Base-by-base conservation (phyloP, 495 filamentous ascomycete genomes). In the Penicillium silybi region DNA sequence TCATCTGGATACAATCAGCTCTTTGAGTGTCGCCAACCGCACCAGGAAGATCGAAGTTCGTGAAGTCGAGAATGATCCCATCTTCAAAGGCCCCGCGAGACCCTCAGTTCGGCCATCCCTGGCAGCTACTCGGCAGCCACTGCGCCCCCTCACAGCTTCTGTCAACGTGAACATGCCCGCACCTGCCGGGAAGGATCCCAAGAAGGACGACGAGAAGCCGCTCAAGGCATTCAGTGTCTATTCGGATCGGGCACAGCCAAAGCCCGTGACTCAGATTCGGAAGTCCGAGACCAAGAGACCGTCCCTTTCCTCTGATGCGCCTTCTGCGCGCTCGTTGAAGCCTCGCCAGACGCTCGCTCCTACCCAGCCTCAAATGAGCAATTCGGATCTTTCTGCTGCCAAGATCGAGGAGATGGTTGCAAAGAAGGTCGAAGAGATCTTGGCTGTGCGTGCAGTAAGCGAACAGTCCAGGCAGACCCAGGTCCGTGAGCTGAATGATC, bases 11-110 rank as follows among this genome's bases (percentile, higher is more conserved):
- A 97, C 93, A 0, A 77, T 98, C 5, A 92, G 88, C 66, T 95
- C 90, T 49, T 76, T 98, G 37, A 97, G 95, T 61, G 93, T 98
- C 54, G 92, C 92, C 59, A 97, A 93, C 41, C 80, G 93, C 19
- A 95, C 93, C 27, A 96, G 96, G 75, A 90, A 95, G 63, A 97
- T 98, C 53, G 92, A 98, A 66, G 85, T 96, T 8, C 84, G 89
- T 49, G 92, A 96, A 62, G 84, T 96, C 37, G 92, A 97, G 65
- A 96, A 97, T 63, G 90, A 95, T 59, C 85, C 91, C 0, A 82
- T 95, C 20, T 90, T 86, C 72, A 89, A 88, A 59, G 84, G 85
- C 13, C 81, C 82, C 18, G 80, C 82, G 4, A 79, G 83, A 43
- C 78, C 73, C 27, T 47, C 72, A 3, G 44, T 54, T 15, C 66